Evolutionary conservation across 2,329 filamentous ascomycete genomes (phyloP).

Genomic region (Dothistroma pini): DNA sequence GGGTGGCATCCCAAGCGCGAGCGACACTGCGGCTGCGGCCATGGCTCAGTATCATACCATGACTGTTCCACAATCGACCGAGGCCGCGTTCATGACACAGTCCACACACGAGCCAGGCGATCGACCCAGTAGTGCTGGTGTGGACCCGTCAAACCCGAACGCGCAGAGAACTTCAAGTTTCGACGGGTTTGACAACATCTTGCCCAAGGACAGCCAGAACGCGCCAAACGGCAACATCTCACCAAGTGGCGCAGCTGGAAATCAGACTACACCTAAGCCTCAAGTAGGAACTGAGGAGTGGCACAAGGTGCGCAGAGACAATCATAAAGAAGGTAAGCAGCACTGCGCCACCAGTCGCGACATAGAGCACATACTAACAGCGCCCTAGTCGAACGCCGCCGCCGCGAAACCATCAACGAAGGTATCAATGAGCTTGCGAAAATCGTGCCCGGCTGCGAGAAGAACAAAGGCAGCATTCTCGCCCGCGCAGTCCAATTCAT

Average conservation of each 20-base stretch:
- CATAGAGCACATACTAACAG: slow-evolving; percentile 9
- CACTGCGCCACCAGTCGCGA: neutral
- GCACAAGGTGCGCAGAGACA: slow-evolving; percentile 96
- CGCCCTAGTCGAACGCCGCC: slow-evolving; percentile 78
- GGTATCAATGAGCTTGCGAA: slow-evolving; percentile 98
- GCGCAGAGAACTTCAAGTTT: slow-evolving; percentile 23
- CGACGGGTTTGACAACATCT: slow-evolving; percentile 21
- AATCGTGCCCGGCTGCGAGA: slow-evolving; percentile 95
- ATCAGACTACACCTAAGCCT: slow-evolving; percentile 57
- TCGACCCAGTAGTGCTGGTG: slow-evolving; percentile 19
- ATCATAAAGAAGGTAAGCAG: slow-evolving; percentile 89
- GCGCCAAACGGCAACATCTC: slow-evolving; percentile 42
- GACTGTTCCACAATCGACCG: slow-evolving; percentile 55
- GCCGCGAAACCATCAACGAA: slow-evolving; percentile 97
- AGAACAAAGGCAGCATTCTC: slow-evolving; percentile 97
- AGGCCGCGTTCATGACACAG: slow-evolving; percentile 44
- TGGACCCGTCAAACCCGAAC: slow-evolving; percentile 19
- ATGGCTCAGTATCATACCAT: slow-evolving; percentile 50
- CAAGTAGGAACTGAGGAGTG: slow-evolving; percentile 95
- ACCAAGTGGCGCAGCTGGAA: slow-evolving; percentile 37
- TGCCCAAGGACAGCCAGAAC: slow-evolving; percentile 7
- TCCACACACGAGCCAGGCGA: slow-evolving; percentile 18
- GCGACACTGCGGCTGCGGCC: slow-evolving; percentile 59
- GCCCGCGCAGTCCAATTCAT: slow-evolving; percentile 94
- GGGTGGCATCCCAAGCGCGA: slow-evolving; percentile 45